Conservation (phyloP, 2,329 filamentous ascomycete species). For the Monilinia fructicola region DNA sequence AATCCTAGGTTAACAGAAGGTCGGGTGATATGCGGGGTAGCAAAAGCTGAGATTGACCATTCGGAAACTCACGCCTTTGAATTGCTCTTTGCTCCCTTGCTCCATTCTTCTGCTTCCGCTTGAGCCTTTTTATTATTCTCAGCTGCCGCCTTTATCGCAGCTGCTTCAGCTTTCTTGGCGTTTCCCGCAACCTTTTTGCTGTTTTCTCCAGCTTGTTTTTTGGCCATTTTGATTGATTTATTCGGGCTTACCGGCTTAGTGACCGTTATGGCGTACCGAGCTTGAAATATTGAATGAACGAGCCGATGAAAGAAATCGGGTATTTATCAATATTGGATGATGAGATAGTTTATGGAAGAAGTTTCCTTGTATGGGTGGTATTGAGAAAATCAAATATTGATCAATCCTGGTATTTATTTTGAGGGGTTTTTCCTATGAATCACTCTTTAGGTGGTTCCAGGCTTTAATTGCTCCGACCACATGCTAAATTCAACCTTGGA, state of each 20-base stretch:
- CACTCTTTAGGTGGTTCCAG: conserved; percentile 9
- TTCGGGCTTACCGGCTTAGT: conserved; percentile 18
- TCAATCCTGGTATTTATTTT: conserved; percentile 4
- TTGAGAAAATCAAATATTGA: conserved; percentile 17
- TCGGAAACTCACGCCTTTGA: conserved; percentile 73
- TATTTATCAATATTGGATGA: conserved; percentile 9
- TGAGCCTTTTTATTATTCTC: conserved; percentile 65
- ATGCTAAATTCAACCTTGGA: conserved; percentile 13
- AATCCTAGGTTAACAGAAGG: conserved; percentile 25
- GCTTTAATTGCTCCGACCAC: conserved; percentile 17
- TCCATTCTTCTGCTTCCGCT: conserved; percentile 75
- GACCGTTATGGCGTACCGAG: neutral
- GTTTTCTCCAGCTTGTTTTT: conserved; percentile 74
- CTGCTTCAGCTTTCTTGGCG: conserved; percentile 87
- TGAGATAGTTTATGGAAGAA: conserved; percentile 8
- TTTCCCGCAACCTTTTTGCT: conserved; percentile 89
- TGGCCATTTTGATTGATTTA: conserved; percentile 56
- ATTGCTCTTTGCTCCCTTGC: conserved; percentile 79
- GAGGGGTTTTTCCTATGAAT: neutral
- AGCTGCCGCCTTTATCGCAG: conserved; percentile 73
- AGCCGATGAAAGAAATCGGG: conserved; percentile 3
- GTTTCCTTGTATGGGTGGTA: conserved; percentile 8
- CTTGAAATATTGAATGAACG: conserved; percentile 9
- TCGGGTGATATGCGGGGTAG: conserved; percentile 23
- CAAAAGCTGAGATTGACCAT: conserved; percentile 16